phyloP scores from a whole-genome alignment of 1,139 yeast species.

The Candida tropicalis region DNA sequence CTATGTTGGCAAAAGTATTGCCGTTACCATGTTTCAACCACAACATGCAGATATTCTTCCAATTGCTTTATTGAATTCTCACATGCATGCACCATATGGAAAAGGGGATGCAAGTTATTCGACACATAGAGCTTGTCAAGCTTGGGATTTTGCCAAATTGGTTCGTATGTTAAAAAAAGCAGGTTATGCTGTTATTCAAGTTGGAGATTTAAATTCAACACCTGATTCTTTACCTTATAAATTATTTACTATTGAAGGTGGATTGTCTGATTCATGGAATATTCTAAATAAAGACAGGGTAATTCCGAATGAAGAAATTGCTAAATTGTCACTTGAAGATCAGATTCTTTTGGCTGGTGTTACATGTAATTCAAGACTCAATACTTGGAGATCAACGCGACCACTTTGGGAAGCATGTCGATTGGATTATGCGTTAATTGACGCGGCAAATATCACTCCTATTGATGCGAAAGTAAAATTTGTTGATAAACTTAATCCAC shows the following conservation, averaged over 20 bases:
- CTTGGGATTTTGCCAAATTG: constrained; percentile 87
- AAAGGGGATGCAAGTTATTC: constrained; percentile 86
- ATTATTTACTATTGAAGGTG: constrained; percentile 70
- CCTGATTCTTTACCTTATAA: constrained; percentile 86
- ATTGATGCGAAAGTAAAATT: constrained; percentile 68
- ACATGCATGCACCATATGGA: constrained; percentile 97
- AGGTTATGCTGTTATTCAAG: constrained; percentile 84
- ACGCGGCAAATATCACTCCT: constrained; percentile 53
- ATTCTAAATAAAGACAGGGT: constrained; percentile 40
- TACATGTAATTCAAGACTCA: constrained; percentile 85
- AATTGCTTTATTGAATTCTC: constrained; percentile 83
- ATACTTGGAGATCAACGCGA: constrained; percentile 79
- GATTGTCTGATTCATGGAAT: constrained; percentile 84
- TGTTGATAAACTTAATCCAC: constrained; percentile 63
- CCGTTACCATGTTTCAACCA: constrained; percentile 69
- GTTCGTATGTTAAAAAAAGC: constrained; percentile 64
- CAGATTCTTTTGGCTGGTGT: constrained; percentile 77
- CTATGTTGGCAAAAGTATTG: constrained; percentile 92
- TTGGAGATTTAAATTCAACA: constrained; percentile 88
- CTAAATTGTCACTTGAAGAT: constrained; percentile 58
- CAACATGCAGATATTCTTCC: constrained; percentile 49
- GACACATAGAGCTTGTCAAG: constrained; percentile 92
- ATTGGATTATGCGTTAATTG: constrained; percentile 85
- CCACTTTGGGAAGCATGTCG: constrained; percentile 79
- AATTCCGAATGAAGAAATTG: constrained; percentile 46